A percentile compares a stretch with the other conserved stretches of the same genome.
phyloP scores from a whole-genome alignment of 2,329 filamentous ascomycete species.

The Nigrospora osmanthi region DNA sequence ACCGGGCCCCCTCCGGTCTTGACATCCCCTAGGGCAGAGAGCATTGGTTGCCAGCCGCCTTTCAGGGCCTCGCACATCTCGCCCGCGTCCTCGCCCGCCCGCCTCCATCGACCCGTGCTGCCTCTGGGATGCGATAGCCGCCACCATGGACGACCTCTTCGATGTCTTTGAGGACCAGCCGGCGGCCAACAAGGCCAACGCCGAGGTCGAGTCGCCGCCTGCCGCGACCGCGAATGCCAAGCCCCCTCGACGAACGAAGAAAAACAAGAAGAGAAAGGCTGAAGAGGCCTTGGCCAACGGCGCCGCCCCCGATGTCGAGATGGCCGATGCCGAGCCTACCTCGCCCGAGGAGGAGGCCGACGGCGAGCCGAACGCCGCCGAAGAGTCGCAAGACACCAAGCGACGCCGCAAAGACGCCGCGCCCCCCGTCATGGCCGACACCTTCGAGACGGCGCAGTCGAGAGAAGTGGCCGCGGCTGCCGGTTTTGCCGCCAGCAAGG shows the following conservation, averaged over 20 bases:
- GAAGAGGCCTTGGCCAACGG: slow-evolving; percentile 66
- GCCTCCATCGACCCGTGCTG: background rate
- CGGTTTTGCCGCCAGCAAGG: slow-evolving; percentile 52
- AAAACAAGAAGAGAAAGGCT: slow-evolving; percentile 76
- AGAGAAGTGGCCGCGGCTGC: slow-evolving; percentile 78
- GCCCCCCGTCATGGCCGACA: slow-evolving; percentile 81
- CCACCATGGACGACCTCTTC: slow-evolving; percentile 69
- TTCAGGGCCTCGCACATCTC: too few relatives aligned
- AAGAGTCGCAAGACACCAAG: slow-evolving; percentile 48
- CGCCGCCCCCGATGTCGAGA: slow-evolving; percentile 15
- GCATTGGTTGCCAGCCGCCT: too few relatives aligned
- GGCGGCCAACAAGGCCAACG: slow-evolving; percentile 28
- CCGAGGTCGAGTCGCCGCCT: slow-evolving; percentile 17
- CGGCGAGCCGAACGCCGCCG: slow-evolving; percentile 28
- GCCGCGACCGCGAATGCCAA: slow-evolving; percentile 18
- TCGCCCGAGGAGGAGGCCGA: slow-evolving; percentile 26
- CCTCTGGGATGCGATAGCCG: slow-evolving; percentile 5
- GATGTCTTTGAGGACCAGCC: slow-evolving; percentile 70
- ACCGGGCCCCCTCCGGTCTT: too few relatives aligned
- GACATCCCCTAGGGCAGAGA: too few relatives aligned
- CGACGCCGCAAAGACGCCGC: slow-evolving; percentile 59
- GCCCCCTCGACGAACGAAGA: slow-evolving; percentile 34
- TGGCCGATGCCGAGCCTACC: slow-evolving; percentile 22
- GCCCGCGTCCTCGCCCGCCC: too few relatives aligned
- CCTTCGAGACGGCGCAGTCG: slow-evolving; percentile 91